Percentiles rank a stretch among this genome's conserved stretches.
These are phyloP conservation scores for Diplodia intermedia DNA, from an alignment of 2,329 filamentous ascomycete species.

Conservation along the genomic window DNA sequence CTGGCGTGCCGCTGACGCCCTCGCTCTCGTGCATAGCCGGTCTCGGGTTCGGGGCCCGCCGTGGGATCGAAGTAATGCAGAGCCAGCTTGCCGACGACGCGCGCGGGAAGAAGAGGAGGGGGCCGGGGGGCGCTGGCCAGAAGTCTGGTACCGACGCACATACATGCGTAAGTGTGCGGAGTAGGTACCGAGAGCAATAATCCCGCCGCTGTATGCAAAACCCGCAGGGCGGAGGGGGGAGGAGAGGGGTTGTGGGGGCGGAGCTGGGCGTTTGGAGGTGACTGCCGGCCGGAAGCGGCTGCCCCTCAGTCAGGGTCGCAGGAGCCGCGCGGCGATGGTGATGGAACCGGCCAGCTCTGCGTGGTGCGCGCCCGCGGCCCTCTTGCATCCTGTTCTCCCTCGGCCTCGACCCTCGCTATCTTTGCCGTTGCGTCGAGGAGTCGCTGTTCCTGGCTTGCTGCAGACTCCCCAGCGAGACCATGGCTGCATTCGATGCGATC, in stretches of 20 bases:
- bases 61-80: background rate
- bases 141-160: background rate
- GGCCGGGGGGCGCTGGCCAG: background rate
- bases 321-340: background rate
- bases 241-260: background rate
- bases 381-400: background rate
- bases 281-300: background rate
- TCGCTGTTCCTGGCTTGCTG: conserved; percentile 9
- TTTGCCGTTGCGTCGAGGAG: background rate
- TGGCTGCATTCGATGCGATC: background rate
- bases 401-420: no score
- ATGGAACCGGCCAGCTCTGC: background rate
- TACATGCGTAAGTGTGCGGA: background rate
- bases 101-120: background rate
- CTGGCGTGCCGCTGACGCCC: conserved; percentile 1
- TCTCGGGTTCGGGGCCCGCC: background rate
- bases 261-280: background rate
- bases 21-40: background rate
- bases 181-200: background rate
- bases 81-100: background rate
- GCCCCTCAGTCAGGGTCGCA: background rate
- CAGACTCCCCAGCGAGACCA: background rate
- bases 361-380: no score
- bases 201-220: background rate
- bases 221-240: background rate